These are phyloP conservation scores for Sanghuangporus baumii DNA, from an alignment of 1,284 basidiomycete species.

Conservation along the genomic window DNA sequence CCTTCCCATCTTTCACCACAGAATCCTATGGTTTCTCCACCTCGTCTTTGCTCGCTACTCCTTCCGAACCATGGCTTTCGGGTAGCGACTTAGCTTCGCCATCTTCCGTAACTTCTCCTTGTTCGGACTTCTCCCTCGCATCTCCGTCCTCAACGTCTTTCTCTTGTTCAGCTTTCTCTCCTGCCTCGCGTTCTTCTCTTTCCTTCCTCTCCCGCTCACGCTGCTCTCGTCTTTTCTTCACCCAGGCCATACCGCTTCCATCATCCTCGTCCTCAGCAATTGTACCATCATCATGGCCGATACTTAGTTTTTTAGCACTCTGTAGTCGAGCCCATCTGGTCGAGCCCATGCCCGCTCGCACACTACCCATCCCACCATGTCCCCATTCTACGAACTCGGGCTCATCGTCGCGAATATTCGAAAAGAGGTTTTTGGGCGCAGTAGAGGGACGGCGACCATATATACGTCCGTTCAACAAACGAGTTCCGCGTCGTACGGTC, in stretches of 20 bases:
- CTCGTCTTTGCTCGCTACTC: neutral
- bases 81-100: neutral
- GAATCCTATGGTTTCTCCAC: neutral
- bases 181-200: conserved; percentile 6
- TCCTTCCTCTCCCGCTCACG: conserved; percentile 38
- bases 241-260: conserved; percentile 71
- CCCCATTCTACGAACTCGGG: conserved; percentile 84
- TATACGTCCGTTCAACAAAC: conserved; percentile 73
- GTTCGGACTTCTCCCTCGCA: neutral
- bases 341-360: conserved; percentile 33
- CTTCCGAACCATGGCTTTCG: neutral
- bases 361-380: conserved; percentile 78
- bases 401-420: conserved; percentile 46
- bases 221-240: conserved; percentile 51
- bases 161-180: conserved; percentile 31
- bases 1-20: too few species aligned
- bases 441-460: conserved; percentile 40
- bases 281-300: conserved; percentile 24
- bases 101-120: neutral
- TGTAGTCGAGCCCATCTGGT: conserved; percentile 32
- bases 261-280: conserved; percentile 53
- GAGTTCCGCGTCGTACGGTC: conserved; percentile 30
- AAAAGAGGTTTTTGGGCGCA: conserved; percentile 26
- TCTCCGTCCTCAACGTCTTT: conserved; percentile 34
- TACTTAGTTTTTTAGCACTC: conserved; percentile 28